These are phyloP conservation scores for Willaertia magna DNA, from an alignment of 208 protist species.

Conservation along the genomic window DNA sequence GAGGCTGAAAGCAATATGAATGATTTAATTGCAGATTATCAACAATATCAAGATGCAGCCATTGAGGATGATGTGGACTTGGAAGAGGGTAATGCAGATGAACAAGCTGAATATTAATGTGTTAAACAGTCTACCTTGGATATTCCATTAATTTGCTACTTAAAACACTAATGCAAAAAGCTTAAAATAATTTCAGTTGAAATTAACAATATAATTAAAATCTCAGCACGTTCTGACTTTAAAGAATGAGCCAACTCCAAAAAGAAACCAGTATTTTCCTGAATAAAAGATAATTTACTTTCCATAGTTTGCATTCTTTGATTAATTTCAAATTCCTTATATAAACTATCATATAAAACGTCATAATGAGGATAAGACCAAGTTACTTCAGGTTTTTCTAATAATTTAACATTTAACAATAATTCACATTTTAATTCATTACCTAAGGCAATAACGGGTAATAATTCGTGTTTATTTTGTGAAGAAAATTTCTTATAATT, in stretches of 20 bases:
- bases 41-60: slow-evolving; percentile 57
- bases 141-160: too few relatives aligned
- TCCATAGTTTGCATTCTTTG: not conserved
- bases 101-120: not conserved
- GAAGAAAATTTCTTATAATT: not conserved
- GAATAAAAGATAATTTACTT: not conserved
- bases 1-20: slow-evolving; percentile 84
- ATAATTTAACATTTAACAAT: not conserved
- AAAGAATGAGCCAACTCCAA: not conserved
- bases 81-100: slow-evolving; percentile 18
- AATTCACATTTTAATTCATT: not conserved
- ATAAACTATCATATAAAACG: not conserved
- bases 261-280: not conserved
- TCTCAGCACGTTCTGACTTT: not conserved
- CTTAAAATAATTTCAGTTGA: not conserved
- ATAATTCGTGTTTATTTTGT: not conserved
- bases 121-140: too few relatives aligned
- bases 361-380: not conserved
- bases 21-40: slow-evolving; percentile 79
- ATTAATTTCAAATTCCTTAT: not conserved
- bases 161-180: too few relatives aligned
- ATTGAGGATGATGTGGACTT: slow-evolving; percentile 35
- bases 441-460: not conserved
- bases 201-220: not conserved
- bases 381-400: not conserved